Percentiles rank a stretch among this genome's conserved stretches.
Conservation (phyloP, 2,329 filamentous ascomycete genomes). For the Diaporthe citriasiana region DNA sequence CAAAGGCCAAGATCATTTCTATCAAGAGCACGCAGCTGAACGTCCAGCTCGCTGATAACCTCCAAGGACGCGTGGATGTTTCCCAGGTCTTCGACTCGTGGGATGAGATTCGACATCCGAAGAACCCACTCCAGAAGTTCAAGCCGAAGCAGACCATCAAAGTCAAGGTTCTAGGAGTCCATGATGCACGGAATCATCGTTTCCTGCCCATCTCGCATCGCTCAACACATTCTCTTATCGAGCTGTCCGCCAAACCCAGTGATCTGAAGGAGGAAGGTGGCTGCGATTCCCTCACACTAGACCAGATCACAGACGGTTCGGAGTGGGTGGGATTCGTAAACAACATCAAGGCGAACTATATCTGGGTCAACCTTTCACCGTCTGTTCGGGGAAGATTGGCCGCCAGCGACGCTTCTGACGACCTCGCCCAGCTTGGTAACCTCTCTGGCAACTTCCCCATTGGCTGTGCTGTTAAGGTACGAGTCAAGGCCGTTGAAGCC, state of each 20-base stretch:
- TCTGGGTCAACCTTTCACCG: conserved; percentile 94
- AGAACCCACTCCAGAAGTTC: conserved; percentile 83
- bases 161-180: conserved; percentile 86
- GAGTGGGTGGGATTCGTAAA: conserved; percentile 89
- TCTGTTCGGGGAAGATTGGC: conserved; percentile 88
- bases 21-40: conserved; percentile 95
- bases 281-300: conserved; percentile 72
- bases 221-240: conserved; percentile 84
- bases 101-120: conserved; percentile 87
- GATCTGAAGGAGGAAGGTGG: conserved; percentile 65
- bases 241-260: conserved; percentile 85
- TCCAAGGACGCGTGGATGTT: conserved; percentile 93
- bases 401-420: conserved; percentile 87
- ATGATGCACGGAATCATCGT: conserved; percentile 90
- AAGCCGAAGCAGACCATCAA: conserved; percentile 77
- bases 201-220: conserved; percentile 94
- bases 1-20: conserved; percentile 84
- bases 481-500: conserved; percentile 80
- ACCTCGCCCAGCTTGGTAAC: conserved; percentile 83
- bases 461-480: conserved; percentile 88
- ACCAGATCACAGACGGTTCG: conserved; percentile 79
- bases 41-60: conserved; percentile 86
- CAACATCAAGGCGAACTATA: conserved; percentile 82
- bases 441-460: conserved; percentile 86
- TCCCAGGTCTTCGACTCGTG: conserved; percentile 91